Percentiles rank a stretch among this genome's conserved stretches.
Evolutionary conservation across 352 stramenopile species (phyloP).

Genomic region (Pythium pectinolyticum): DNA sequence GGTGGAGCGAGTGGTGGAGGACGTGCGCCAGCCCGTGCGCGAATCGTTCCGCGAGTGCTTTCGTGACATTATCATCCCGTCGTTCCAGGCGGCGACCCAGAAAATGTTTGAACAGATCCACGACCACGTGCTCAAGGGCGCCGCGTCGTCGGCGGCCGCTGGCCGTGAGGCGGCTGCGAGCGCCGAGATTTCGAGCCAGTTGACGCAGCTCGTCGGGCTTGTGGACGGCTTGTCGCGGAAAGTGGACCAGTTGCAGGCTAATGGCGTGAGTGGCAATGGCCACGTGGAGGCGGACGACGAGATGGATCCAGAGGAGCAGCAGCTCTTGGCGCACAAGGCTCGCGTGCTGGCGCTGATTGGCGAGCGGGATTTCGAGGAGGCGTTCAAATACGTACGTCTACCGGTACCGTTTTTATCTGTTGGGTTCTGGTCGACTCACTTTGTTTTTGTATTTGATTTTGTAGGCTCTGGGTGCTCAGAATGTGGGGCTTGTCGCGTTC

Average conservation of each 20-base stretch:
- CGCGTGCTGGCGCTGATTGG: conserved; percentile 49
- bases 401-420: no score
- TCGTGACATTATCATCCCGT: conserved; percentile 84
- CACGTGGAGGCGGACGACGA: conserved; percentile 16
- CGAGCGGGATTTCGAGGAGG: conserved; percentile 69
- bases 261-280: conserved; percentile 31
- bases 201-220: conserved; percentile 63
- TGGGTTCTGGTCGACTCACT: no score
- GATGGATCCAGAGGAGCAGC: conserved; percentile 43
- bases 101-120: conserved; percentile 91
- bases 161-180: conserved; percentile 57
- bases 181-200: conserved; percentile 54
- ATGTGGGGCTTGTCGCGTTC: conserved; percentile 69
- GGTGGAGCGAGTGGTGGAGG: conserved; percentile 75
- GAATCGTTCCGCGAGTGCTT: conserved; percentile 87
- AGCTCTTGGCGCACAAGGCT: conserved; percentile 62
- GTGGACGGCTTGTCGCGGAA: conserved; percentile 64
- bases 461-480: conserved; percentile 69
- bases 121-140: conserved; percentile 77
- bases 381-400: conserved; percentile 80
- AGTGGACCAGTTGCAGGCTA: conserved; percentile 47
- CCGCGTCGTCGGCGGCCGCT: conserved; percentile 38
- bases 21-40: conserved; percentile 75
- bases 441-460: conserved; percentile 8
- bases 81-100: conserved; percentile 83